phyloP scores from a whole-genome alignment of 2,329 filamentous ascomycete genomes.

The Periconia macrospinosa region DNA sequence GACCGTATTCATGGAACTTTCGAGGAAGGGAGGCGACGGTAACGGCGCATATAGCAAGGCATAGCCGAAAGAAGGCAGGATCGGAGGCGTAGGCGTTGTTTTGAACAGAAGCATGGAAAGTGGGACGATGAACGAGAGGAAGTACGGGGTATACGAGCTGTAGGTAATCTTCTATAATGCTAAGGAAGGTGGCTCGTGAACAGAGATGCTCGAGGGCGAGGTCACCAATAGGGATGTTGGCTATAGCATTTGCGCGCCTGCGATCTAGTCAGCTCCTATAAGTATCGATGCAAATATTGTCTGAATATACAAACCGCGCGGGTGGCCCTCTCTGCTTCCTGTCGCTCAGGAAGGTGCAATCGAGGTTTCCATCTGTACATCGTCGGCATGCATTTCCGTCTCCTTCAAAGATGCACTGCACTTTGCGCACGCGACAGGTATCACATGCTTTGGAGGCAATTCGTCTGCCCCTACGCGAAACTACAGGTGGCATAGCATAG shows the following conservation, averaged over 20 bases:
- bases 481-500: conserved; percentile 16
- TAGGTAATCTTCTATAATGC: conserved; percentile 16
- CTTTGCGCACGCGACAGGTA: conserved; percentile 13
- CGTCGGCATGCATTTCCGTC: conserved; percentile 9
- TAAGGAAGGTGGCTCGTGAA: conserved; percentile 7
- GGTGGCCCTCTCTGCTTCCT: conserved; percentile 14
- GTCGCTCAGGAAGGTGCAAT: conserved; percentile 15
- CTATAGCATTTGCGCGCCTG: not conserved
- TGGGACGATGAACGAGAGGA: conserved; percentile 14
- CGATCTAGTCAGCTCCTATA: not conserved
- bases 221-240: conserved; percentile 3
- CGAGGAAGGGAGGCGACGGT: conserved; percentile 17
- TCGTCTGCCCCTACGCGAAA: conserved; percentile 10
- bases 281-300: not conserved
- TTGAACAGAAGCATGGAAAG: conserved; percentile 13
- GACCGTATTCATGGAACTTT: conserved; percentile 12
- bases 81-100: conserved; percentile 5
- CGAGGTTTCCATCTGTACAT: conserved; percentile 1
- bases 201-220: conserved; percentile 14
- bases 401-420: conserved; percentile 14
- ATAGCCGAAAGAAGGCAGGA: conserved; percentile 15
- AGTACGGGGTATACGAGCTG: conserved; percentile 16
- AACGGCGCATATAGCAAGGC: conserved; percentile 14
- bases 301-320: conserved; percentile 7
- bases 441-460: conserved; percentile 20